These are phyloP conservation scores for Saturnispora kantuleensis DNA, from an alignment of 805 yeast genomes.

Conservation along the genomic window DNA sequence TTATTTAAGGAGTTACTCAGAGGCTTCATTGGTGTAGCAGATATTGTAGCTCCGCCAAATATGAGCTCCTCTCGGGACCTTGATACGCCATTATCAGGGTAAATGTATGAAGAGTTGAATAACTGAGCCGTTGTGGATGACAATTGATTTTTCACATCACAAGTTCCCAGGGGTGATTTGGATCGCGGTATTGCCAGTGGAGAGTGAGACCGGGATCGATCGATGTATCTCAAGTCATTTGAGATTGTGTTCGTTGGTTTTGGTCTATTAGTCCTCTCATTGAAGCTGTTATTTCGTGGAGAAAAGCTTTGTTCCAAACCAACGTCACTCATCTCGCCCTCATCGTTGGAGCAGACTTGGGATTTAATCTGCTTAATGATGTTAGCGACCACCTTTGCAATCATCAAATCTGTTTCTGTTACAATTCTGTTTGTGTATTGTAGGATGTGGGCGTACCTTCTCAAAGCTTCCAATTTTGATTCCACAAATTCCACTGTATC, in stretches of 20 bases:
- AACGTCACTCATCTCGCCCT: background rate
- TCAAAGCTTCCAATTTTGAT: slow-evolving; percentile 59
- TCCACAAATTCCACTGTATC: slow-evolving; percentile 57
- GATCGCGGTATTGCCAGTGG: slow-evolving; percentile 3
- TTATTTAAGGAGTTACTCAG: background rate
- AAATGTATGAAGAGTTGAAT: slow-evolving; percentile 2
- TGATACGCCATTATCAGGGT: background rate
- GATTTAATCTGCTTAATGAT: slow-evolving; percentile 48
- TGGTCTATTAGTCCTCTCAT: background rate
- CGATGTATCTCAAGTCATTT: background rate
- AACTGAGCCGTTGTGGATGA: slow-evolving; percentile 3
- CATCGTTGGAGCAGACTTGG: slow-evolving; percentile 14
- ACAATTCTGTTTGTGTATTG: slow-evolving; percentile 69
- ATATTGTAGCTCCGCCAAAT: background rate
- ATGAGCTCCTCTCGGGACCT: slow-evolving; percentile 1
- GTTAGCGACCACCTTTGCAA: slow-evolving; percentile 50
- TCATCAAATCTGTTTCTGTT: slow-evolving; percentile 64
- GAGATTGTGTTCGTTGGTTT: background rate
- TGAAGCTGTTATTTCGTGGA: background rate
- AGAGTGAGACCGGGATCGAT: slow-evolving; percentile 16
- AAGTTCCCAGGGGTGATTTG: slow-evolving; percentile 2
- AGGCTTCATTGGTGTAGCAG: background rate
- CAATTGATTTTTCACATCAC: background rate
- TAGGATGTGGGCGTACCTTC: slow-evolving; percentile 62
- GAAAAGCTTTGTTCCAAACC: background rate